phyloP scores from a whole-genome alignment of 176 grass and related monocot species.

The Dactylis glomerata region DNA sequence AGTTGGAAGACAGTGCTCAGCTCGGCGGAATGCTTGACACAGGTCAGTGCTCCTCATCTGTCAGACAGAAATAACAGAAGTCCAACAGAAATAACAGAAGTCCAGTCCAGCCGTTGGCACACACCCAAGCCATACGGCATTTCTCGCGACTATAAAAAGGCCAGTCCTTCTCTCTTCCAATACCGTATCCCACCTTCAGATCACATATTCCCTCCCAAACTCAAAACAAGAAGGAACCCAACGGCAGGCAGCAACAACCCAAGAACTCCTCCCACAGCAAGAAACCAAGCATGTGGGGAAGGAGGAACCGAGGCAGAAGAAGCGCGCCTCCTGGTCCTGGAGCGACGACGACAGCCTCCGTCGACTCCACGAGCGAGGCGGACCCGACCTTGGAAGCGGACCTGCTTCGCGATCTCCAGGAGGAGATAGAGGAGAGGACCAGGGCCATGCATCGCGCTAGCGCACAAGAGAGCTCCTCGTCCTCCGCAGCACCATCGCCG shows the following conservation, averaged over 20 bases:
- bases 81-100: background rate
- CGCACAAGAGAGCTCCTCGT: background rate
- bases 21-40: background rate
- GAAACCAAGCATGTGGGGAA: constrained; percentile 24
- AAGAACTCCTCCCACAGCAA: background rate
- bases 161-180: background rate
- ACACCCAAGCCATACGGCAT: background rate
- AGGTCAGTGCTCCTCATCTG: background rate
- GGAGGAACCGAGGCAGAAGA: background rate
- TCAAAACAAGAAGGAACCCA: background rate
- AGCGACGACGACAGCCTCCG: background rate
- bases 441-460: background rate
- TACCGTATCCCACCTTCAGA: background rate
- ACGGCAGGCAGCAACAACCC: background rate
- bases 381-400: background rate
- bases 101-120: background rate
- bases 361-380: background rate
- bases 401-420: background rate
- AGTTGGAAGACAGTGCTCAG: background rate
- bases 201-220: constrained; percentile 16
- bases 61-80: background rate
- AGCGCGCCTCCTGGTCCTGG: background rate
- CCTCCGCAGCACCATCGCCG: background rate
- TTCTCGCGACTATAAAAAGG: constrained; percentile 20
- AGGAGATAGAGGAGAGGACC: background rate